These are phyloP conservation scores for Geranium brycei DNA, from an alignment of 345 rosid species.

Conservation along the genomic window DNA sequence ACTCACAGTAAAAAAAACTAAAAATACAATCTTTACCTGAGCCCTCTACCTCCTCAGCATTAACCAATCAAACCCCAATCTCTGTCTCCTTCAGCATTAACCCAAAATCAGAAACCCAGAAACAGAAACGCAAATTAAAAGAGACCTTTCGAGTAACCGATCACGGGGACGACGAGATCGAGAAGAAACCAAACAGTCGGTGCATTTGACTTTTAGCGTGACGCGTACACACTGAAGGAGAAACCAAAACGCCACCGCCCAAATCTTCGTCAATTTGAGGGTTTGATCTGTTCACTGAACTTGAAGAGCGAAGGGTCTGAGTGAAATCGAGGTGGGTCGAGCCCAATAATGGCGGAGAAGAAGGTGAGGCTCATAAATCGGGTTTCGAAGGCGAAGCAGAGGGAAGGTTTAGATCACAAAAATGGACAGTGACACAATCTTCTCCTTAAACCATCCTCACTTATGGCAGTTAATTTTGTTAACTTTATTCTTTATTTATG, in stretches of 20 bases:
- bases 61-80: slow-evolving; percentile 10
- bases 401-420: neutral
- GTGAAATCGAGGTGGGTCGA: no score
- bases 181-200: neutral
- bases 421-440: neutral
- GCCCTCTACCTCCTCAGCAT: slow-evolving; percentile 6
- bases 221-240: neutral
- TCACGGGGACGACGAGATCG: no score
- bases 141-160: neutral
- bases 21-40: slow-evolving; percentile 6
- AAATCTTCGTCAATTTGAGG: no score
- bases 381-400: neutral
- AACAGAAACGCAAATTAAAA: neutral
- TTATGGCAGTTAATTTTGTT: neutral
- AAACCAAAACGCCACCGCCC: no score
- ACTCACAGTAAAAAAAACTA: neutral
- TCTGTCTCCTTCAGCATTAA: slow-evolving; percentile 1
- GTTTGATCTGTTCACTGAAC: no score
- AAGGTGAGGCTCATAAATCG: neutral
- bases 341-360: no score
- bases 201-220: neutral
- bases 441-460: neutral
- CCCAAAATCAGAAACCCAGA: neutral
- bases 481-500: no score
- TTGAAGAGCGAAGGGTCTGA: no score